Conservation (phyloP, 768 basidiomycete species). For the Dentipellis sp. region DNA sequence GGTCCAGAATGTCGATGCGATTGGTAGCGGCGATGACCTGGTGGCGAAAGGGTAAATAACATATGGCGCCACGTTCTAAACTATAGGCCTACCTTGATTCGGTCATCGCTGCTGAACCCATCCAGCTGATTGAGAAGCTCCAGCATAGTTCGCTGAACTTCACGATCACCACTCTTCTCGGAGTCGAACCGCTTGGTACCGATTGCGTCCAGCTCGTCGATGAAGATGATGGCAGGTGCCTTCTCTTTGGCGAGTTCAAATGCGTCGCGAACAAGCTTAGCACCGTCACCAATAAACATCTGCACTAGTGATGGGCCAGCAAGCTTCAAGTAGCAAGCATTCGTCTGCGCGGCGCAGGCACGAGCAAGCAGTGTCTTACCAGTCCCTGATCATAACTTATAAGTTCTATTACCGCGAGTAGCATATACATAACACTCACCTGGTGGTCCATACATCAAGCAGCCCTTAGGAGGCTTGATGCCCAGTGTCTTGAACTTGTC, state of each 20-base stretch:
- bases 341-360: slow-evolving; percentile 96
- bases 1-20: slow-evolving; percentile 96
- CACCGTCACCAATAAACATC: slow-evolving; percentile 99
- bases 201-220: slow-evolving; percentile 92
- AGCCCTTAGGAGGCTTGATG: slow-evolving; percentile 95
- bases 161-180: slow-evolving; percentile 97
- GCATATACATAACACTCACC: slow-evolving; percentile 36
- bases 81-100: slow-evolving; percentile 72
- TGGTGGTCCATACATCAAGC: slow-evolving; percentile 97
- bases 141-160: slow-evolving; percentile 99
- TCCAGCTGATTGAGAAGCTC: slow-evolving; percentile 97
- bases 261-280: slow-evolving; percentile 96
- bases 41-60: neutral
- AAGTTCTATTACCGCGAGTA: too few species aligned
- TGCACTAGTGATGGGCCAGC: slow-evolving; percentile 97
- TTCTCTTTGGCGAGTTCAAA: slow-evolving; percentile 98
- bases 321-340: slow-evolving; percentile 96
- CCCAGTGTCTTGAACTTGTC: slow-evolving; percentile 99
- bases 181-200: slow-evolving; percentile 96
- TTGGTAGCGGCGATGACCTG: slow-evolving; percentile 99
- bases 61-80: neutral
- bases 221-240: slow-evolving; percentile 98
- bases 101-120: slow-evolving; percentile 92
- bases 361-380: slow-evolving; percentile 97
- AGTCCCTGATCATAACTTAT: slow-evolving; percentile 44